Conservation (phyloP, 139 green algal species). For the Picochlorum sp. region DNA sequence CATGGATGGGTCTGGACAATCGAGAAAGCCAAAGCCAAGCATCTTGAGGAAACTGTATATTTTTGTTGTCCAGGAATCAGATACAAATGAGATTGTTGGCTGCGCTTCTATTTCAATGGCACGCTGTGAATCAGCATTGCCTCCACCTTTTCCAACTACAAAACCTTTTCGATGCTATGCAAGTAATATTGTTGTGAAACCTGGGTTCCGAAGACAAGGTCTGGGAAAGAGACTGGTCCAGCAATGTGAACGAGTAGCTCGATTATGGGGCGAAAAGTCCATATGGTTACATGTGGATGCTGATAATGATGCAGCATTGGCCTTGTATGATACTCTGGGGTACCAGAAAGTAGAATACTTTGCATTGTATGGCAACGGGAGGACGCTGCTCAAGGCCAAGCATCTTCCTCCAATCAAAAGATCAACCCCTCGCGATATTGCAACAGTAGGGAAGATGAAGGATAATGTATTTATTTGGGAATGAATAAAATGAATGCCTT, state of each 20-base stretch:
- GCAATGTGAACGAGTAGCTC: constrained; percentile 42
- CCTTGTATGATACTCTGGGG: constrained; percentile 39
- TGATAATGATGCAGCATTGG: constrained; percentile 30
- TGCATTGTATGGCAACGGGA: neutral
- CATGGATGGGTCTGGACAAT: neutral
- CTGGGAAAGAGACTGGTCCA: constrained; percentile 39
- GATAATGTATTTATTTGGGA: constrained; percentile 3
- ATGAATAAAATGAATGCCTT: constrained; percentile 1
- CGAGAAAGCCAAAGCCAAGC: neutral
- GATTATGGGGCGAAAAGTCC: constrained; percentile 26
- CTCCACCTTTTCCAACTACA: constrained; percentile 54
- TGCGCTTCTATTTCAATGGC: constrained; percentile 28
- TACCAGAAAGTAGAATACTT: constrained; percentile 24
- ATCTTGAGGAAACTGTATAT: constrained; percentile 1
- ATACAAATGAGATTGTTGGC: constrained; percentile 13
- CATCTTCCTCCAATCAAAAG: no score
- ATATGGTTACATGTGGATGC: constrained; percentile 53
- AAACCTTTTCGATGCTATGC: constrained; percentile 49
- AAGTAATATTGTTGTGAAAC: constrained; percentile 55
- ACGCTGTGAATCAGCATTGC: constrained; percentile 48
- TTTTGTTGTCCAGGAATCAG: constrained; percentile 8
- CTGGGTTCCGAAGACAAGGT: constrained; percentile 29
- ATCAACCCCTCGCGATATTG: neutral
- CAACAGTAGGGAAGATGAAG: neutral
- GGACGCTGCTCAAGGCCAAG: neutral